Evolutionary conservation across 2,329 filamentous ascomycete species (phyloP), one percentile per base, ranked within the genome.

Genomic region (Pseudocercospora ulei): DNA sequence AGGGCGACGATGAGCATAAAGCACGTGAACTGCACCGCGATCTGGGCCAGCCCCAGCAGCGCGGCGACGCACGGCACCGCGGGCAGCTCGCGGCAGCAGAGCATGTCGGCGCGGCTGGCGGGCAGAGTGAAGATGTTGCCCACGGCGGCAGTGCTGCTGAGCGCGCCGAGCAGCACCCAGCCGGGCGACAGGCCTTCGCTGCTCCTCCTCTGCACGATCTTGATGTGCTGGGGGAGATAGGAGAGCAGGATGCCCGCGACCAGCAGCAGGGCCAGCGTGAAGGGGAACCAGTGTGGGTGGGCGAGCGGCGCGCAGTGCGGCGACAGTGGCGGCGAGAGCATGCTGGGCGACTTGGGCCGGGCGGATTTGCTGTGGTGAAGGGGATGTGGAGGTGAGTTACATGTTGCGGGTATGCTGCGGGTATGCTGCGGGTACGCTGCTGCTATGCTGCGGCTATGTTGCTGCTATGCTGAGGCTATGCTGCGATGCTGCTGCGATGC

Each of bases 101-200:
- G 74, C 44, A 95, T 79, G 59, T 94, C 87, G 40, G 76, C 72
- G 20, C 83, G 75, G 40, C 84, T 94, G 42, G 78, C 75, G n/a
- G 84, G 82, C 8, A 94, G 74, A 0, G 84, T 80, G 37, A 96
- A 68, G 57, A 98, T 95, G 58, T 96, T 96, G 48, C 83, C 84
- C 55, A 98, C 85, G 16, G 83, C 82, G 17, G 83, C 80, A 20
- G 83, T 35, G 82, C 93, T 53, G 5, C 85, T 92, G 1, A 88
- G 88, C 16, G 82, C 84, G 44, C 90, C 90, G n/a, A 98, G 76
- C 1, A 96, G 74, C 48, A 98, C 78, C 58, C 94, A 98, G 63
- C 88, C 90, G 5, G 90, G 88, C 18, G 87, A 95, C 46, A 98
- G 87, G 46, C 90, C 90, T 61, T 93, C 88, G 13, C 88, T 92